Percentiles rank a stretch among this genome's conserved stretches.
Evolutionary conservation across 2,329 filamentous ascomycete genomes (phyloP).

Genomic region (Epichloe hybrida): DNA sequence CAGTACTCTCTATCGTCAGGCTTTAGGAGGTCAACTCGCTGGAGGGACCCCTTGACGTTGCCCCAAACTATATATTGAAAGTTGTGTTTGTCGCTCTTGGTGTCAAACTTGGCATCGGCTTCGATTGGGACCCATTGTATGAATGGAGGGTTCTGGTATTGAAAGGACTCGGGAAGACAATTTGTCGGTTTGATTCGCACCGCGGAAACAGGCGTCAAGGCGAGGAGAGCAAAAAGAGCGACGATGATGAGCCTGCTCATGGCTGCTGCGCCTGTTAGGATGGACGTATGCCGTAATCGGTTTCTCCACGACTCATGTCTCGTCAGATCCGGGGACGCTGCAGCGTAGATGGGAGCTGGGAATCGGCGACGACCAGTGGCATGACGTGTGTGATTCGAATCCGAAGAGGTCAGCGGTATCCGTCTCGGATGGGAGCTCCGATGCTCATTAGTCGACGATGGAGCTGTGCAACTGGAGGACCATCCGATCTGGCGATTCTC

Average conservation of each 20-base stretch:
- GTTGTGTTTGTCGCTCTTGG: slow-evolving; percentile 42
- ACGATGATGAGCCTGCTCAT: slow-evolving; percentile 17
- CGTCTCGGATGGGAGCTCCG: neutral
- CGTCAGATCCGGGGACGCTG: neutral
- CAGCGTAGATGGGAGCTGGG: neutral
- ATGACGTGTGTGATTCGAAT: neutral
- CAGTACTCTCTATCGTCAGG: slow-evolving; percentile 44
- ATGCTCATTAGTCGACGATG: neutral
- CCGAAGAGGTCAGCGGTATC: neutral
- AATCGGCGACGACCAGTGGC: neutral
- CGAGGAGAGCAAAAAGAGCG: slow-evolving; percentile 24
- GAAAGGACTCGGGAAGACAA: slow-evolving; percentile 54
- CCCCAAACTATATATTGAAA: slow-evolving; percentile 75
- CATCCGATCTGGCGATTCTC: neutral
- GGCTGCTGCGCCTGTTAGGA: neutral
- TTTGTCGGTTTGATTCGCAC: slow-evolving; percentile 71
- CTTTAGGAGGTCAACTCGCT: slow-evolving; percentile 43
- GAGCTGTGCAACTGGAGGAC: neutral
- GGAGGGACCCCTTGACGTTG: slow-evolving; percentile 69
- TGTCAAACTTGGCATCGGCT: slow-evolving; percentile 63
- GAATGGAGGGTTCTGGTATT: slow-evolving; percentile 39
- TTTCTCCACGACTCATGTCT: neutral
- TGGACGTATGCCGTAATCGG: neutral
- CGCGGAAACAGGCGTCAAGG: slow-evolving; percentile 36
- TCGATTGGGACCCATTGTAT: slow-evolving; percentile 71